Base-by-base conservation (phyloP, 2,329 filamentous ascomycete species). In the Botrytis porri region DNA sequence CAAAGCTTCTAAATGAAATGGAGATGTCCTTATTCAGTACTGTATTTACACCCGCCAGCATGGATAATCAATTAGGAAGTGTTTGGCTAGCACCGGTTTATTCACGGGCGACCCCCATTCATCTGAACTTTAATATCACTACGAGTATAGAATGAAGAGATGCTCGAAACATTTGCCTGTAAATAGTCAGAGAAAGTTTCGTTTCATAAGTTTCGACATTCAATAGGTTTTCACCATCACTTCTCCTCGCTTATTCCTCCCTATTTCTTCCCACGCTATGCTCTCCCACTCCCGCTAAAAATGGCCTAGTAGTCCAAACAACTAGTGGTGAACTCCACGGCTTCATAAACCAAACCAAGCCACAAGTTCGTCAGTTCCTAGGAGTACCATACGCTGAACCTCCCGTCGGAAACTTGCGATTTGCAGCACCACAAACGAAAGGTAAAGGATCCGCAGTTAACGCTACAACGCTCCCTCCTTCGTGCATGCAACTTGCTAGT, bases 371-470 rank as follows among this genome's bases (percentile, higher is more conserved):
- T n/a, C 75, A 77, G 65, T 84, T 84, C 71, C 77, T 83, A 18
- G 81, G 82, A 16, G 80, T 84, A 43, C 82, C 81, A 5, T 84
- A 82, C 73, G 82, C 82, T 2, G 76, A 81, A 48, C 80, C 81
- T 10, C 82, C 83, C 29, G 73, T 80, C 18, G 82, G 81, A 1
- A 75, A 81, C 14, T 77, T 79, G 43, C 78, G 83, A 64, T 84
- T 83, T 75, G 77, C 73, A 32, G 80, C 77, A 25, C 77, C 83
- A 3, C 75, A 77, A 25, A 60, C 69, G 6, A 75, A 76, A 66
- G 35, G 57, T 5, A 66, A 70, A 22, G 69, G 69, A 22, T 37
- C 51, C 10, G 51, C 29, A 5, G 75, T 77, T 3, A 54, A 76
- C 59, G 76, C 77, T 8, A 78, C 74, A 4, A 60, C 66, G 16